These are phyloP conservation scores for Fomitopsis pulvina DNA, from an alignment of 768 basidiomycete genomes.

Conservation along the genomic window DNA sequence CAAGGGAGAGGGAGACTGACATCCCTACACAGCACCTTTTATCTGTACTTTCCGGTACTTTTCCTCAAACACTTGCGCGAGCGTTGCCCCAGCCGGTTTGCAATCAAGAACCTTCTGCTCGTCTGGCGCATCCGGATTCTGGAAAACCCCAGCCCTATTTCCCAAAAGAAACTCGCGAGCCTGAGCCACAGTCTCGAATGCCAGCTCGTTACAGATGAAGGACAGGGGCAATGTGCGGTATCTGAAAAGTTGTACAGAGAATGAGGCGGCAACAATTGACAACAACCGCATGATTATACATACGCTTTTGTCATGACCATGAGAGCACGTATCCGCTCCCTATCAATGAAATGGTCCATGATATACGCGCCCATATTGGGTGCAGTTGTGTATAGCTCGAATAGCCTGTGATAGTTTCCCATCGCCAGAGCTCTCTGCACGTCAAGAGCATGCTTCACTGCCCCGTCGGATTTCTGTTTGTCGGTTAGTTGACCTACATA, in stretches of 20 bases:
- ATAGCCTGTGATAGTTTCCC: slow-evolving; percentile 92
- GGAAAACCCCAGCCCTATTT: slow-evolving; percentile 63
- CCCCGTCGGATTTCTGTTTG: slow-evolving; percentile 73
- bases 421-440: slow-evolving; percentile 87
- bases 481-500: slow-evolving; percentile 97
- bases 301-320: slow-evolving; percentile 92
- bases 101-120: slow-evolving; percentile 65
- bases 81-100: slow-evolving; percentile 47
- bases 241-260: slow-evolving; percentile 38
- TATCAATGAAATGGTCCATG: slow-evolving; percentile 96
- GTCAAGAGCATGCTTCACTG: slow-evolving; percentile 82
- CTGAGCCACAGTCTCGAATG: slow-evolving; percentile 63
- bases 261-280: background rate
- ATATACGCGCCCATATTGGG: slow-evolving; percentile 99
- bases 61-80: slow-evolving; percentile 64
- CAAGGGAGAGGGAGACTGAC: background rate
- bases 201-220: slow-evolving; percentile 77
- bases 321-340: slow-evolving; percentile 83
- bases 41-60: slow-evolving; percentile 86
- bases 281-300: slow-evolving; percentile 26
- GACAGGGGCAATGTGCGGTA: slow-evolving; percentile 73
- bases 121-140: slow-evolving; percentile 57
- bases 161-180: slow-evolving; percentile 63
- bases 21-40: slow-evolving; percentile 77
- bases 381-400: slow-evolving; percentile 73